A percentile compares a stretch with the other conserved stretches of the same genome.
These are phyloP conservation scores for Xerocomus amazonicus DNA, from an alignment of 1,284 basidiomycete species.

Conservation along the genomic window DNA sequence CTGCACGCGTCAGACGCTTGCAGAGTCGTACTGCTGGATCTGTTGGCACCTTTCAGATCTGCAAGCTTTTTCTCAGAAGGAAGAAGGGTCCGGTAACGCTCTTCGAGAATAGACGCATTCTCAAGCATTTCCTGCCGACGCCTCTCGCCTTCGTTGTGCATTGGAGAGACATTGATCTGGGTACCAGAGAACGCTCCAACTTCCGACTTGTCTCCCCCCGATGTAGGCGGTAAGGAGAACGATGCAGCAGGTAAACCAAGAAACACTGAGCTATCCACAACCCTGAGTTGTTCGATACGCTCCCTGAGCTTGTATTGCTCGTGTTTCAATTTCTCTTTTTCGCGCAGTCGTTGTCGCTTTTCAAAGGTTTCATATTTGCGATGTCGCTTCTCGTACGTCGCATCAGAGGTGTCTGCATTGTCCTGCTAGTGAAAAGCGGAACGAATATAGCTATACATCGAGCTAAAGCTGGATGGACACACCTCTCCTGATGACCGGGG, in stretches of 20 bases:
- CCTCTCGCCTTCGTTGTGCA: constrained; percentile 61
- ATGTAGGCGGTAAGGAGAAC: constrained; percentile 43
- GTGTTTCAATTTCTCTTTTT: constrained; percentile 87
- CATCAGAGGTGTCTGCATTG: constrained; percentile 74
- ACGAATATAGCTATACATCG: constrained; percentile 12
- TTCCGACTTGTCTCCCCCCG: constrained; percentile 30
- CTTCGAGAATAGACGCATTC: constrained; percentile 59
- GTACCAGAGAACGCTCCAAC: constrained; percentile 29
- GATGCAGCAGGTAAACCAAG: constrained; percentile 54
- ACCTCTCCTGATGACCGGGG: constrained; percentile 68
- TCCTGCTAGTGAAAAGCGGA: constrained; percentile 30
- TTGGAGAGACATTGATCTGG: constrained; percentile 40
- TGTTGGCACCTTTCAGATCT: constrained; percentile 24
- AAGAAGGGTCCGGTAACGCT: constrained; percentile 65
- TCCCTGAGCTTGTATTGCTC: constrained; percentile 90
- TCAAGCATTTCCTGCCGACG: constrained; percentile 68
- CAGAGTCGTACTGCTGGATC: constrained; percentile 10
- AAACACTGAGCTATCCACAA: constrained; percentile 69
- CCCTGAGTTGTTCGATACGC: constrained; percentile 79
- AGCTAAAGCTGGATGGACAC: constrained; percentile 32
- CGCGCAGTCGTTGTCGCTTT: constrained; percentile 78
- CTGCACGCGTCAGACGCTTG: constrained; percentile 17
- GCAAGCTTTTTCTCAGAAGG: constrained; percentile 53
- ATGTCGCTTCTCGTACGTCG: constrained; percentile 81
- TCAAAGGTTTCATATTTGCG: constrained; percentile 85